phyloP scores from a whole-genome alignment of 371 early-diverging fungal species.

The Actinomortierella ambigua region DNA sequence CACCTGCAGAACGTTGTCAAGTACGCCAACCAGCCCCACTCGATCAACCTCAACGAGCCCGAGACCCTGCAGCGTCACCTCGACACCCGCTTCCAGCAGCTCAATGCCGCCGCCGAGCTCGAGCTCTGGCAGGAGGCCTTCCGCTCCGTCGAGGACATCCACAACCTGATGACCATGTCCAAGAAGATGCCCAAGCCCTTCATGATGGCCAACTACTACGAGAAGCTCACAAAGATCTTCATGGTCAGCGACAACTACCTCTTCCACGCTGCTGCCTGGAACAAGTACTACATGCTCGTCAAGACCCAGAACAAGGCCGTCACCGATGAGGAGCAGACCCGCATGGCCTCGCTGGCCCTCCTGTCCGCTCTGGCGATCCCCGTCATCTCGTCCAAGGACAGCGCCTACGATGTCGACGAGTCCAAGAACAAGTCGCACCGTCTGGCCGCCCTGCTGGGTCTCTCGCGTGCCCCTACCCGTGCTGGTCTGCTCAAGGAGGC shows the following conservation, averaged over 20 bases:
- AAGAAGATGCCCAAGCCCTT: constrained; percentile 90
- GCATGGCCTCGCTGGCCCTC: constrained; percentile 91
- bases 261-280: constrained; percentile 97
- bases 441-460: constrained; percentile 87
- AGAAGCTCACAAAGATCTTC: constrained; percentile 94
- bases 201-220: constrained; percentile 98
- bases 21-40: constrained; percentile 90
- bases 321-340: constrained; percentile 72
- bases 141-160: constrained; percentile 96
- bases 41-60: constrained; percentile 93
- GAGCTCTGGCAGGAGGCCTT: constrained; percentile 99
- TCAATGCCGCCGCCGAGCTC: constrained; percentile 93
- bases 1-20: constrained; percentile 92
- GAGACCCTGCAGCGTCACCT: constrained; percentile 96
- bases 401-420: constrained; percentile 79
- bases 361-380: constrained; percentile 92
- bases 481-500: constrained; percentile 90
- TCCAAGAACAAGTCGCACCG: constrained; percentile 87
- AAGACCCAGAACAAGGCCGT: constrained; percentile 72
- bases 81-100: constrained; percentile 94
- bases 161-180: constrained; percentile 88
- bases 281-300: constrained; percentile 86
- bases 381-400: constrained; percentile 82
- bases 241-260: constrained; percentile 95
- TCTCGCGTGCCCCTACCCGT: constrained; percentile 86